A percentile compares a stretch with the other conserved stretches of the same genome.
These are phyloP conservation scores for Amanita rubescens DNA, from an alignment of 768 basidiomycete species.

Conservation along the genomic window DNA sequence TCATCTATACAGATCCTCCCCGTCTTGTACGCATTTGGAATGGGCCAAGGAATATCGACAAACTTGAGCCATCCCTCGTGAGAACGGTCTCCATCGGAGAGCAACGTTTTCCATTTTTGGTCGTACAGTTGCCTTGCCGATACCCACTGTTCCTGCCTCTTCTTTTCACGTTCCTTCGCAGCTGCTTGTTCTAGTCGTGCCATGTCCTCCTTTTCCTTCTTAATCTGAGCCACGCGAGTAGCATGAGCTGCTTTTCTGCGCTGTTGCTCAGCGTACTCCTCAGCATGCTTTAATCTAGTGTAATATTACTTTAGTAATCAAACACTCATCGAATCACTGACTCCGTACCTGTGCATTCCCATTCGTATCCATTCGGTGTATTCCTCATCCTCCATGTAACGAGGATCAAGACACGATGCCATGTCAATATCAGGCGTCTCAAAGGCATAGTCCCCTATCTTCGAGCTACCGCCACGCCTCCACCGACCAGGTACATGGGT, in stretches of 20 bases:
- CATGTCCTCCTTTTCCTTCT: constrained; percentile 47
- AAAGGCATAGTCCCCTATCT: constrained; percentile 16
- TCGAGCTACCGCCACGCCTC: constrained; percentile 27
- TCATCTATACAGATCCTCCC: constrained; percentile 33
- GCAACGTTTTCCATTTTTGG: constrained; percentile 45
- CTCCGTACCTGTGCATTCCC: constrained; percentile 74
- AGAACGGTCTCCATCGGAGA: constrained; percentile 22
- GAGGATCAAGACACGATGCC: constrained; percentile 37
- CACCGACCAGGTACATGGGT: constrained; percentile 70
- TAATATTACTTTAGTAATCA: constrained; percentile 1
- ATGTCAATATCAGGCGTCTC: constrained; percentile 18
- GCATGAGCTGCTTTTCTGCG: constrained; percentile 46
- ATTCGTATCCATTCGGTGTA: constrained; percentile 82
- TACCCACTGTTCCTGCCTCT: constrained; percentile 38
- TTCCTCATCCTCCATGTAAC: constrained; percentile 73
- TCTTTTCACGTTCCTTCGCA: constrained; percentile 44
- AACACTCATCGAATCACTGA: not conserved
- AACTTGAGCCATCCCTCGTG: constrained; percentile 30
- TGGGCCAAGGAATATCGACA: constrained; percentile 69
- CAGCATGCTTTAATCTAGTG: constrained; percentile 57
- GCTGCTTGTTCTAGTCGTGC: constrained; percentile 40
- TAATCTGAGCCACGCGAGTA: constrained; percentile 46
- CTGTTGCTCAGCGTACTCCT: constrained; percentile 56
- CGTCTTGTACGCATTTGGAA: constrained; percentile 29
- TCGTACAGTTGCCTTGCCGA: constrained; percentile 49